A percentile compares a stretch with the other conserved stretches of the same genome.
Evolutionary conservation across 1,284 basidiomycete genomes (phyloP).

Genomic region (Irpex lacteus): DNA sequence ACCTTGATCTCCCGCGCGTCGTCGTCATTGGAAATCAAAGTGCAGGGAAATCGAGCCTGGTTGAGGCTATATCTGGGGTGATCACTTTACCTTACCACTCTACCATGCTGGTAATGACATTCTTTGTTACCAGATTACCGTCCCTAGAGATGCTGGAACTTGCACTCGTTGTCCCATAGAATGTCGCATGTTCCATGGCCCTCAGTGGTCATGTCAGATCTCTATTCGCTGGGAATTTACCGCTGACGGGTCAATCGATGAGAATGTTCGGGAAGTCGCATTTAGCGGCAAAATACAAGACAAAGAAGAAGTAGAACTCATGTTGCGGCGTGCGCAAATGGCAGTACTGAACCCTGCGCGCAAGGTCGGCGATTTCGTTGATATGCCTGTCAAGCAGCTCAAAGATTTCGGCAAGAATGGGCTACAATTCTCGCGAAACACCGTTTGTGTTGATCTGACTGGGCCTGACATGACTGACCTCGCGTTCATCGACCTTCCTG

Average conservation of each 20-base stretch:
- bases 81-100: too few relatives aligned
- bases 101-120: too few relatives aligned
- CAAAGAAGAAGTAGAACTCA: constrained; percentile 35
- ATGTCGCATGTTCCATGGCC: constrained; percentile 51
- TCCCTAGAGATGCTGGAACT: constrained; percentile 21
- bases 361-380: constrained; percentile 21
- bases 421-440: constrained; percentile 39
- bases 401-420: constrained; percentile 1
- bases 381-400: constrained; percentile 22
- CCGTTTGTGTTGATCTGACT: constrained; percentile 42
- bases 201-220: constrained; percentile 60
- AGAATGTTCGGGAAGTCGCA: constrained; percentile 28
- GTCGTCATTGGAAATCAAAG: constrained; percentile 30
- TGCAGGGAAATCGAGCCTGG: constrained; percentile 40
- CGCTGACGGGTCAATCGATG: constrained; percentile 14
- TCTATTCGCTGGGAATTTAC: constrained; percentile 41
- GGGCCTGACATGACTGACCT: constrained; percentile 34
- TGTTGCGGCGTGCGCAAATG: constrained; percentile 42
- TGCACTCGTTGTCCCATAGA: constrained; percentile 51
- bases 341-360: constrained; percentile 39
- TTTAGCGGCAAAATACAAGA: constrained; percentile 36
- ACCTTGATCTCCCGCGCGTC: constrained; percentile 27
- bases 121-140: constrained; percentile 18
- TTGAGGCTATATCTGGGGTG: constrained; percentile 60
- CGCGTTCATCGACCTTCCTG: constrained; percentile 19